Evolutionary conservation across 2,329 filamentous ascomycete genomes (phyloP), one percentile per base, ranked within the genome.

Genomic region (Ploettnerulaceae sp.): DNA sequence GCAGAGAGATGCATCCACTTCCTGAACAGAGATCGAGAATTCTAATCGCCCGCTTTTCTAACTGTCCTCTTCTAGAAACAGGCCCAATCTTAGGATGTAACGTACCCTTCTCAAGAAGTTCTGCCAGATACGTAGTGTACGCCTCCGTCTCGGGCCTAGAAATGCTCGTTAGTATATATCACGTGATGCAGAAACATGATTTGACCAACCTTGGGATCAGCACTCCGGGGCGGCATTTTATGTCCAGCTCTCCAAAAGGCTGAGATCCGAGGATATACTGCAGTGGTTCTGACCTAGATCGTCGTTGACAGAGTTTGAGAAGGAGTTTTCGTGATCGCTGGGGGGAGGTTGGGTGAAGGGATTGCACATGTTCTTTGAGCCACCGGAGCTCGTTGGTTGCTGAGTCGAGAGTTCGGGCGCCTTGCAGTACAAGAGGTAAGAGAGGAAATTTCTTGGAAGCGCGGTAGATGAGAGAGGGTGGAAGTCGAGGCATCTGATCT

Each of bases 211-310:
- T 77, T 26, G 93, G 93, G 54, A 97, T 95, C 47, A 98, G 70
- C 4, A 97, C 90, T 2, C 87, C 87, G 8, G 73, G 77, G 21
- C 71, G 72, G 61, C 90, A 96, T 45, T 75, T 68, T 35, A 98
- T 84, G 32, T 95, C 84, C 12, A 97, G 68, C 4, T 79, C 70
- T 0, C 90, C 91, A 67, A 98, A 97, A 1, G 85, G 93, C 64
- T 96, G 89, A 4, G 82, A 82, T 3, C 89, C 89, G 1, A 98
- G 70, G 17, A 97, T 75, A 63, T 97, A 97, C 65, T 97, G 93
- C 25, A 98, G 68, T 1, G 93, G 93, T 48, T 82, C 77, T 1
- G 89, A 89, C 7, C 64, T 66, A 7, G 74, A 71, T 25, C 81
- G 70, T 38, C 69, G 65, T 3, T 64, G 64, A 52, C 76, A 79